A percentile compares a stretch with the other conserved stretches of the same genome.
phyloP scores from a whole-genome alignment of 208 protist genomes.

The Porcisia hertigi region DNA sequence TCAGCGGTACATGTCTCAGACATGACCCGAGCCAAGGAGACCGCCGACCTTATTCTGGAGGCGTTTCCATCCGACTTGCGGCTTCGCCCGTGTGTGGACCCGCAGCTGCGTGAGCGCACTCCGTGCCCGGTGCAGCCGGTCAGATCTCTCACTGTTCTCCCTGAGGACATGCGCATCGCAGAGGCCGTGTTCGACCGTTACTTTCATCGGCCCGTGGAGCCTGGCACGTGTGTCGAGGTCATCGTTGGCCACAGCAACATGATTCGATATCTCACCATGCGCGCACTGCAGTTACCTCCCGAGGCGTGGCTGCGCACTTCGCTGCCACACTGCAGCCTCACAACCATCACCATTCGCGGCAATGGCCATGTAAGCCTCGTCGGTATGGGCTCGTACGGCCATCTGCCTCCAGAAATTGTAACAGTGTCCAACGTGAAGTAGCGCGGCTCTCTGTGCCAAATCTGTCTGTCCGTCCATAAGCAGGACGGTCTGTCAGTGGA shows the following conservation, averaged over 20 bases:
- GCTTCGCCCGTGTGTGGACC: constrained; percentile 39
- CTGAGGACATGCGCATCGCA: constrained; percentile 41
- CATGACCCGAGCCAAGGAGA: constrained; percentile 69
- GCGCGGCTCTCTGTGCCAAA: constrained; percentile 3
- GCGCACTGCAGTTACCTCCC: constrained; percentile 81
- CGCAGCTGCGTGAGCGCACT: constrained; percentile 53
- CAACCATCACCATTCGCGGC: constrained; percentile 54
- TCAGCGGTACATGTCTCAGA: constrained; percentile 56
- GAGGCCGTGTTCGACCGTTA: constrained; percentile 68
- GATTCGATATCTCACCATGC: constrained; percentile 86
- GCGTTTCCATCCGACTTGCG: constrained; percentile 32
- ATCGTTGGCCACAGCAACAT: constrained; percentile 87
- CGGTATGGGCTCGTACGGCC: constrained; percentile 52
- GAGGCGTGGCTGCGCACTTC: constrained; percentile 81
- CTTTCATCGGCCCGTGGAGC: constrained; percentile 59
- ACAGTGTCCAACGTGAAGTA: constrained; percentile 56
- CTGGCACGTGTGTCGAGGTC: constrained; percentile 46
- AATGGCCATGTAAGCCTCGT: constrained; percentile 53
- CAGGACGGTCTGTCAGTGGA: background rate
- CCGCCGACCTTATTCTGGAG: constrained; percentile 50
- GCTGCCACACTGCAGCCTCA: constrained; percentile 74
- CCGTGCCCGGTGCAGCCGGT: constrained; percentile 61
- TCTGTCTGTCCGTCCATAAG: background rate
- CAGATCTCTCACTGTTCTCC: constrained; percentile 18
- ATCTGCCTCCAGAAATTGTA: constrained; percentile 54